Conservation (phyloP, 179 eudicot genomes). For the Spinacia oleracea region DNA sequence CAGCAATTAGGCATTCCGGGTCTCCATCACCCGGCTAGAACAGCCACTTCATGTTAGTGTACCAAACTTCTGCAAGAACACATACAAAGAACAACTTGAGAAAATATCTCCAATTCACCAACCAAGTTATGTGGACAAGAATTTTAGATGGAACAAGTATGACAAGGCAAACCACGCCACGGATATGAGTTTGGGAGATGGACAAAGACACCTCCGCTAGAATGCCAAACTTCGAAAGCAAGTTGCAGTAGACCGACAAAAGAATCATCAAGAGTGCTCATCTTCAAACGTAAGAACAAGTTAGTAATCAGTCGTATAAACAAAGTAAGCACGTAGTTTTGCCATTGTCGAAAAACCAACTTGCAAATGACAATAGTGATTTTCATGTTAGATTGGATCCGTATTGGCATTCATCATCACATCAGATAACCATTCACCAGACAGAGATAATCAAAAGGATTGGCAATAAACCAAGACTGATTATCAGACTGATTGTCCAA, state of each 20-base stretch:
- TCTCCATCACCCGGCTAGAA: background rate
- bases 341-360: background rate
- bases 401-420: background rate
- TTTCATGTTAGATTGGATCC: background rate
- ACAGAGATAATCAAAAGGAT: slow-evolving; percentile 20
- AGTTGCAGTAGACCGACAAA: slow-evolving; percentile 9
- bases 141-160: background rate
- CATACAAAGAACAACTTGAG: background rate
- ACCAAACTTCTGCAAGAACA: slow-evolving; percentile 7
- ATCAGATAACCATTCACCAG: background rate
- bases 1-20: background rate
- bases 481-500: slow-evolving; percentile 28
- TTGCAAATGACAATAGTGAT: background rate
- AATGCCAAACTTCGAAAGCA: slow-evolving; percentile 22
- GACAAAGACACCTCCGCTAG: slow-evolving; percentile 21
- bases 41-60: background rate
- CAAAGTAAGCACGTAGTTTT: background rate
- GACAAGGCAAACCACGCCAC: slow-evolving; percentile 13
- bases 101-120: slow-evolving; percentile 19
- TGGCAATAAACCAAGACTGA: slow-evolving; percentile 22
- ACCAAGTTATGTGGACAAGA: slow-evolving; percentile 23
- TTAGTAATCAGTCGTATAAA: background rate
- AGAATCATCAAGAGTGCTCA: background rate
- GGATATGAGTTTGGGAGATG: background rate
- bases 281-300: slow-evolving; percentile 16